Evolutionary conservation across 2,329 filamentous ascomycete species (phyloP), one percentile per base, ranked within the genome.

Genomic region (Fusarium albidum): DNA sequence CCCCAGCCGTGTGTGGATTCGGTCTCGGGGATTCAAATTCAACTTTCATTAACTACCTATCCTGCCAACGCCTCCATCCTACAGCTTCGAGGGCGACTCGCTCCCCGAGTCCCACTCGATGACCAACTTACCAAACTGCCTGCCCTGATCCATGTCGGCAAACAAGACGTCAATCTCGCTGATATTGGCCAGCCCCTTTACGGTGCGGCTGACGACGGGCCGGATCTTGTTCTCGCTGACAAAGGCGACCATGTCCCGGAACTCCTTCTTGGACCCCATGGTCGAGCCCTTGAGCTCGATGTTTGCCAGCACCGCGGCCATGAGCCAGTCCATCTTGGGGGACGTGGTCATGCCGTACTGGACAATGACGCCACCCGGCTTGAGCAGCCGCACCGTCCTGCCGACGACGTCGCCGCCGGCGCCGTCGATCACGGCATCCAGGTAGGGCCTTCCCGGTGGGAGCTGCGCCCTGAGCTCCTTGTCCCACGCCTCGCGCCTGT

Each of bases 61-160:
- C 33, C 25, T 38, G 6, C 18, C 9, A 15, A 45, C 9, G 12
- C 28, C 46, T 40, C 13, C 6, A 9, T 14, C 26, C 63, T 71
- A 82, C 54, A 82, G 59, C 64, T 77, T 82, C 4, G 77, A 67
- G 11, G 67, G 49, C 3, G 62, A 59, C 11, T 68, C 71, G 6
- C 63, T 70, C 11, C 66, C 61, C 0, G 67, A 57, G n/a, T 71
- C 79, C 65, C 93, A 82, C 65, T 91, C 84, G 61, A 97, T 84
- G 2, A 97, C 92, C 65, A 98, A 73, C 76, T 98, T 98, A 10
- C 94, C 95, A 78, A 98, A 96, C 73, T 98, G 94, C 57, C 77
- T 86, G 0, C 89, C 91, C 6, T 85, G 83, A 70, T 90, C 91
- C 85, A 98, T 96, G 43, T 96, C 92, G 33, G 91, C 87, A 70